Conservation (phyloP, 345 rosid genomes). For the Linum tenue region DNA sequence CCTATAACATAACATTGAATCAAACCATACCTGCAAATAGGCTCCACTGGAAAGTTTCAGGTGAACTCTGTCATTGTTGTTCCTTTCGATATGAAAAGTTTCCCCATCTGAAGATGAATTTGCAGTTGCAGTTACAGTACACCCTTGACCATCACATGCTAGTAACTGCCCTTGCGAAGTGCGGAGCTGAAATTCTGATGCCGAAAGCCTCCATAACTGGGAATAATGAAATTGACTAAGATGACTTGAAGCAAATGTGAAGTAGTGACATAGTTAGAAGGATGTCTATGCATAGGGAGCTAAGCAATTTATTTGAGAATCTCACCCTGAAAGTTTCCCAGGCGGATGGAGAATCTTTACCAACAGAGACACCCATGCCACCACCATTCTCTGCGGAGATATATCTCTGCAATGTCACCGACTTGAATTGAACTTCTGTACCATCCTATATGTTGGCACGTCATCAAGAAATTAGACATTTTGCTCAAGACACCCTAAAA, state of each 20-base stretch:
- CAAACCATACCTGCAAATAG: constrained; percentile 46
- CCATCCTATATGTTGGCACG: constrained; percentile 45
- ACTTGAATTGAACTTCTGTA: constrained; percentile 56
- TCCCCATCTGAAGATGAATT: constrained; percentile 33
- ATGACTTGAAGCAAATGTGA: neutral
- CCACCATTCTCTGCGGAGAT: constrained; percentile 62
- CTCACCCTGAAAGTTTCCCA: constrained; percentile 72
- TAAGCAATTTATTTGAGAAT: constrained; percentile 3
- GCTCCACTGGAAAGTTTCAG: constrained; percentile 41
- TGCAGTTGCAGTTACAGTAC: constrained; percentile 44
- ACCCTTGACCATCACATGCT: constrained; percentile 48
- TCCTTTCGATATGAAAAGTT: constrained; percentile 49
- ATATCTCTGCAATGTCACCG: constrained; percentile 46
- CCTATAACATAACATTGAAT: neutral
- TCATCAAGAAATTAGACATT: neutral
- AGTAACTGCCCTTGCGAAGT: constrained; percentile 50
- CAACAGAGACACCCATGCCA: constrained; percentile 42
- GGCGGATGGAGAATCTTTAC: constrained; percentile 43
- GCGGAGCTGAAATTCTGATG: constrained; percentile 43
- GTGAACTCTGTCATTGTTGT: constrained; percentile 34
- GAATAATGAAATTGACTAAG: neutral
- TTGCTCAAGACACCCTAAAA: constrained; percentile 7
- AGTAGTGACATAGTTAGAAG: neutral
- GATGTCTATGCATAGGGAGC: neutral
- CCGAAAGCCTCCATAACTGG: constrained; percentile 65